These are phyloP conservation scores for Voacanga thouarsii DNA, from an alignment of 257 asterid species.

Conservation along the genomic window DNA sequence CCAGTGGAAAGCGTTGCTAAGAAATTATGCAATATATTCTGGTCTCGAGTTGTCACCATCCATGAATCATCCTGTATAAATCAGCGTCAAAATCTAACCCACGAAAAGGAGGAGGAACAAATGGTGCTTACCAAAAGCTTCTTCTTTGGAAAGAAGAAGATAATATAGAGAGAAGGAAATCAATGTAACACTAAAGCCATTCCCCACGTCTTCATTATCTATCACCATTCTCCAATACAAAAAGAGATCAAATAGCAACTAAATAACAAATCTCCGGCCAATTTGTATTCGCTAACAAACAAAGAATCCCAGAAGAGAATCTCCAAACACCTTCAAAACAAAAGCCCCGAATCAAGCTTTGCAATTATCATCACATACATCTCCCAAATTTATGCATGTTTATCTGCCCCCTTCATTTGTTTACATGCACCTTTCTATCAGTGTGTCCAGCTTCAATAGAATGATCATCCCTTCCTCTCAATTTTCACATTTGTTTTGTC, in stretches of 20 bases:
- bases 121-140: neutral
- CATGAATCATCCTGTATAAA: neutral
- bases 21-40: neutral
- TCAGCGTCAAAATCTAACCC: conserved; percentile 4
- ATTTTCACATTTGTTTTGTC: neutral
- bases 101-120: too few species aligned
- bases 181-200: neutral
- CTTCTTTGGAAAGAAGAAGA: neutral
- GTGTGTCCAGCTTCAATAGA: neutral
- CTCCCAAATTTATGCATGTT: neutral
- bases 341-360: neutral
- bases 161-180: neutral
- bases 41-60: conserved; percentile 2
- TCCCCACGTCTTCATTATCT: neutral
- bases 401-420: neutral
- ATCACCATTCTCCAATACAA: neutral
- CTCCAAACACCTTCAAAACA: neutral
- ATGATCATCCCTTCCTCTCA: neutral
- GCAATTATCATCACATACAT: neutral
- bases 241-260: neutral
- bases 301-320: neutral
- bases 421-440: neutral
- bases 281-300: neutral
- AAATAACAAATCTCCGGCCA: conserved; percentile 1
- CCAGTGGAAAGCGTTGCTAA: neutral